phyloP scores from a whole-genome alignment of 495 filamentous ascomycete species.

The Tuber indicum region DNA sequence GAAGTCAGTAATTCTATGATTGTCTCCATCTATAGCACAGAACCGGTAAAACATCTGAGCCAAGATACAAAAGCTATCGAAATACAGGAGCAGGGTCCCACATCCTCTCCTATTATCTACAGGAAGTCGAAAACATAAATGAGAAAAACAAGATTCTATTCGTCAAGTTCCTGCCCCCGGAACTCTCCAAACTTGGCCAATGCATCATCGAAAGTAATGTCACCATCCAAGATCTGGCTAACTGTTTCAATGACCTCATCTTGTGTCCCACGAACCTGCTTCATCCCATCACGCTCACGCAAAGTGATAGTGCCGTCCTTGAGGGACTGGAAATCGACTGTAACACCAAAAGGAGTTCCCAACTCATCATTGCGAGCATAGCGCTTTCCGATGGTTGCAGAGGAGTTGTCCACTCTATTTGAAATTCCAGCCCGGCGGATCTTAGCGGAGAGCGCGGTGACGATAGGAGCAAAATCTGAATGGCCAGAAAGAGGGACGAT shows the following conservation, averaged over 20 bases:
- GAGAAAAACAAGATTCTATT: not conserved
- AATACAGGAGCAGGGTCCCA: not conserved
- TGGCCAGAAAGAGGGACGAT: constrained; percentile 64
- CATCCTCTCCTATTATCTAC: not conserved
- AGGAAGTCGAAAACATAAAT: not conserved
- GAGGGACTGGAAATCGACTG: constrained; percentile 67
- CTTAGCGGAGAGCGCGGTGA: constrained; percentile 53
- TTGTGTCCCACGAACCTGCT: constrained; percentile 61
- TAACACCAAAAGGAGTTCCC: constrained; percentile 64
- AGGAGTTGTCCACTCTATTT: constrained; percentile 60
- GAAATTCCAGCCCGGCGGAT: constrained; percentile 58
- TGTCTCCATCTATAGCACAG: too few relatives aligned
- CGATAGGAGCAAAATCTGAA: constrained; percentile 54
- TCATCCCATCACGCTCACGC: constrained; percentile 63
- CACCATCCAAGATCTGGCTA: constrained; percentile 42
- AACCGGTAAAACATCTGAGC: not conserved
- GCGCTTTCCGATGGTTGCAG: constrained; percentile 67
- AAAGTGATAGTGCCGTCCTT: constrained; percentile 66
- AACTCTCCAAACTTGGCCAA: constrained; percentile 58
- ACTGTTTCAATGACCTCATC: constrained; percentile 61
- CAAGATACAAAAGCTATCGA: not conserved
- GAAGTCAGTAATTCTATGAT: too few relatives aligned
- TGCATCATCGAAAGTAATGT: constrained; percentile 42
- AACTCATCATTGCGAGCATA: constrained; percentile 69
- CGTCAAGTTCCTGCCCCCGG: constrained; percentile 59